phyloP scores from a whole-genome alignment of 768 basidiomycete genomes.

The Lactarius hatsudake region DNA sequence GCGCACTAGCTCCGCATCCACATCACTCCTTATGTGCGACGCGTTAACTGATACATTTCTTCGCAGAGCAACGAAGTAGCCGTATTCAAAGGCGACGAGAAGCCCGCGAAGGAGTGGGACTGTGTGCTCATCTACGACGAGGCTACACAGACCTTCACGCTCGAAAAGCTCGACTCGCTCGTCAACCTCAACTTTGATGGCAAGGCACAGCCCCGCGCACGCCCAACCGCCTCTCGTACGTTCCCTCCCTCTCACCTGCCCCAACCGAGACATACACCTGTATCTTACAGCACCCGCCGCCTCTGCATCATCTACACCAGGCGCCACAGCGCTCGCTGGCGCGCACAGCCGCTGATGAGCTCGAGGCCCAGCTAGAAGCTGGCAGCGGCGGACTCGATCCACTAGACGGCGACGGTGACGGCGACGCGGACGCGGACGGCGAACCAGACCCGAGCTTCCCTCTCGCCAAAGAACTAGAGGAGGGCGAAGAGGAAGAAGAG shows the following conservation, averaged over 20 bases:
- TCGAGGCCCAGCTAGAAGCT: conserved; percentile 32
- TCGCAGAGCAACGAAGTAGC: conserved; percentile 51
- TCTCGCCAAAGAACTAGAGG: neutral
- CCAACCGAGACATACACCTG: neutral
- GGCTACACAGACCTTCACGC: conserved; percentile 39
- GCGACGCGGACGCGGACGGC: conserved; percentile 33
- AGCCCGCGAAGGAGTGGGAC: conserved; percentile 61
- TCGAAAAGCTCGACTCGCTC: conserved; percentile 27
- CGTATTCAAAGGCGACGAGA: conserved; percentile 57
- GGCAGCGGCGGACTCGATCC: conserved; percentile 9
- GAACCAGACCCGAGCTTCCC: conserved; percentile 34
- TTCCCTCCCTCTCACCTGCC: neutral
- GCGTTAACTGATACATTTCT: neutral
- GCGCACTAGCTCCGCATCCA: conserved; percentile 24
- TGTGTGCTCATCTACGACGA: conserved; percentile 83
- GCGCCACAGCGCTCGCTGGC: conserved; percentile 11
- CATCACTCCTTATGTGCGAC: neutral
- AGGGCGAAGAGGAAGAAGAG: conserved; percentile 21
- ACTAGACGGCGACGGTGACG: conserved; percentile 33
- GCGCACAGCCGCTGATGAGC: conserved; percentile 27
- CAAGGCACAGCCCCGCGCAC: conserved; percentile 10
- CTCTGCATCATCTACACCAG: conserved; percentile 11
- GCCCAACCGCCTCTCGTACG: conserved; percentile 24
- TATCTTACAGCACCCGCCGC: neutral
- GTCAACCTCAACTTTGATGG: conserved; percentile 24